phyloP scores from a whole-genome alignment of 106 monocot species.

The Posidonia australis region DNA sequence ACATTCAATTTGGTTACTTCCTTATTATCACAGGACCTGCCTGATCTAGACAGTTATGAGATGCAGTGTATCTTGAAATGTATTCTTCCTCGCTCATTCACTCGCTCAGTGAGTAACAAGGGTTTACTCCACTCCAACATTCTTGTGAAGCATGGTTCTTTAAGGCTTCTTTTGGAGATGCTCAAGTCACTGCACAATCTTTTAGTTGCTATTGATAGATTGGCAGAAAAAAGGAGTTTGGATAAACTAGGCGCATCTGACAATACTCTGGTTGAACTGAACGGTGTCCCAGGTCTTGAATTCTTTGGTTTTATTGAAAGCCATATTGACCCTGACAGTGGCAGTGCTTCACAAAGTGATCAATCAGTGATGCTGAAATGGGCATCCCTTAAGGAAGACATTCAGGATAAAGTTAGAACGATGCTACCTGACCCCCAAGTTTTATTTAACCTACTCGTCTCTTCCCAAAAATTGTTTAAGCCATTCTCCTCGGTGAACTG shows the following conservation, averaged over 20 bases:
- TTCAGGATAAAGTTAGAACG: slow-evolving; percentile 60
- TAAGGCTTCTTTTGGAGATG: slow-evolving; percentile 65
- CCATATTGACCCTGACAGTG: neutral
- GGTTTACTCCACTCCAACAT: slow-evolving; percentile 71
- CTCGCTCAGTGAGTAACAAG: slow-evolving; percentile 56
- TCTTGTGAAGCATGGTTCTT: slow-evolving; percentile 63
- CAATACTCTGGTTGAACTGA: slow-evolving; percentile 11
- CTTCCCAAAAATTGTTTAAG: neutral
- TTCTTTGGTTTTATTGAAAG: slow-evolving; percentile 13
- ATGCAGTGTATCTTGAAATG: slow-evolving; percentile 48
- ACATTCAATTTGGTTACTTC: slow-evolving; percentile 14
- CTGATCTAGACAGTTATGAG: slow-evolving; percentile 15
- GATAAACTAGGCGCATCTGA: neutral
- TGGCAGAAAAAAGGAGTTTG: slow-evolving; percentile 7
- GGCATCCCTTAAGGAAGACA: slow-evolving; percentile 41
- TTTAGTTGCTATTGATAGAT: slow-evolving; percentile 27
- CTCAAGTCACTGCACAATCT: slow-evolving; percentile 47
- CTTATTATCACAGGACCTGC: slow-evolving; percentile 8
- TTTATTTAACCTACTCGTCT: slow-evolving; percentile 52
- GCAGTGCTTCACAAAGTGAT: neutral
- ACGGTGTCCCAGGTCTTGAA: slow-evolving; percentile 18
- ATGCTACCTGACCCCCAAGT: slow-evolving; percentile 78
- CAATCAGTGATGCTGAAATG: slow-evolving; percentile 24
- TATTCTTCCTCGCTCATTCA: slow-evolving; percentile 53
- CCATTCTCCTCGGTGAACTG: slow-evolving; percentile 11